Evolutionary conservation across 2,329 filamentous ascomycete genomes (phyloP).

Genomic region (Colletotrichum tamarilloi): DNA sequence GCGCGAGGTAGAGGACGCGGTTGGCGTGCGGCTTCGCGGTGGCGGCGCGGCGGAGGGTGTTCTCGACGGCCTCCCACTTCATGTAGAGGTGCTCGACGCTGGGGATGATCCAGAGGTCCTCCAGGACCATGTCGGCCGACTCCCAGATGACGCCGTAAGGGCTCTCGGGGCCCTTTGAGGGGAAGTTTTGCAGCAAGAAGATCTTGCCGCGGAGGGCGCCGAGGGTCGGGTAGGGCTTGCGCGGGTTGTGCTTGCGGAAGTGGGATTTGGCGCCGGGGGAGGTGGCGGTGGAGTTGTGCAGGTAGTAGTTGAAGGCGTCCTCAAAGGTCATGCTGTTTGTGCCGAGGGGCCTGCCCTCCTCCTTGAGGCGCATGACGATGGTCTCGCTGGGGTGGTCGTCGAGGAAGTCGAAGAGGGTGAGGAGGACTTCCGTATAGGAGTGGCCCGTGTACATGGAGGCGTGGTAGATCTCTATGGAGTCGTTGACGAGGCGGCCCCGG

Average conservation of each 20-base stretch:
- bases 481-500: conserved; percentile 54
- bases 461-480: conserved; percentile 60
- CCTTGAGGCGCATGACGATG: conserved; percentile 62
- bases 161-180: conserved; percentile 36
- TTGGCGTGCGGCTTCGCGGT: conserved; percentile 46
- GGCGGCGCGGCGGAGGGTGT: conserved; percentile 52
- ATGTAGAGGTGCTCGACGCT: conserved; percentile 54
- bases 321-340: conserved; percentile 54
- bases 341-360: conserved; percentile 54
- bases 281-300: conserved; percentile 47
- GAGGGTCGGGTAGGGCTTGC: conserved; percentile 53
- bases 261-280: conserved; percentile 48
- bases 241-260: conserved; percentile 47
- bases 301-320: conserved; percentile 56
- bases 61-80: conserved; percentile 58
- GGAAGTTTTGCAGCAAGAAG: conserved; percentile 61
- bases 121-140: conserved; percentile 55
- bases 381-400: conserved; percentile 56
- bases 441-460: conserved; percentile 57
- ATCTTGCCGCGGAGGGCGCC: conserved; percentile 58
- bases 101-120: conserved; percentile 59
- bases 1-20: conserved; percentile 54
- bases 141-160: conserved; percentile 59
- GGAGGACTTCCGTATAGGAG: conserved; percentile 54
- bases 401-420: conserved; percentile 58